phyloP scores from a whole-genome alignment of 352 stramenopile genomes.

The Phytophthora europaea region DNA sequence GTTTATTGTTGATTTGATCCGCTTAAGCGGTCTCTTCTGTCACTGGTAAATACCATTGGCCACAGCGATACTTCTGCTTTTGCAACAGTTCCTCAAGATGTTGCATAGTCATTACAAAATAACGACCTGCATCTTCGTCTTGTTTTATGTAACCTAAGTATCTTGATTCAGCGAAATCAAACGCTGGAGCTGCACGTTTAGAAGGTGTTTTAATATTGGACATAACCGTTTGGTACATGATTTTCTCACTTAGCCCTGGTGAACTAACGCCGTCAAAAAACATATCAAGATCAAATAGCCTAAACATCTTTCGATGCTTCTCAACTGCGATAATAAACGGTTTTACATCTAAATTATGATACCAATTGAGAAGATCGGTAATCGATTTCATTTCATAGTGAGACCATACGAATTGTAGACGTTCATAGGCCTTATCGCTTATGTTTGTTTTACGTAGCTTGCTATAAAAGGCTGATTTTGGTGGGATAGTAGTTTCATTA shows the following conservation, averaged over 20 bases:
- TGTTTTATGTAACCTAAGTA: too few species aligned
- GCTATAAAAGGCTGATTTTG: conserved; percentile 31
- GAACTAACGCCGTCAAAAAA: not conserved
- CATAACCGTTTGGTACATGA: not conserved
- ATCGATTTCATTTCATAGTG: not conserved
- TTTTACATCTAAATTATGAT: not conserved
- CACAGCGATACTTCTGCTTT: too few species aligned
- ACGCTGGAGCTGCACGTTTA: too few species aligned
- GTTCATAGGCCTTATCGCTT: not conserved
- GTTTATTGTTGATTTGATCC: too few species aligned
- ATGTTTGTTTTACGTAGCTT: conserved; percentile 3
- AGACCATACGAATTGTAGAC: not conserved
- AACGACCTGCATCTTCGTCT: too few species aligned
- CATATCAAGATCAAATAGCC: not conserved
- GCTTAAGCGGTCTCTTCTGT: too few species aligned
- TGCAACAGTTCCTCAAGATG: too few species aligned
- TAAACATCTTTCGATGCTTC: not conserved
- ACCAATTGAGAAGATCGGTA: not conserved
- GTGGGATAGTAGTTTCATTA: conserved; percentile 29
- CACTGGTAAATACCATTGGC: too few species aligned
- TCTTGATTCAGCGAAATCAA: too few species aligned
- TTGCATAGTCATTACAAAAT: too few species aligned
- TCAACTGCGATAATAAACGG: not conserved
- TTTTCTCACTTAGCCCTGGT: not conserved
- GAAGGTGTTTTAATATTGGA: too few species aligned